phyloP scores from a whole-genome alignment of 2,329 filamentous ascomycete genomes.

The Metarhizium humberi region DNA sequence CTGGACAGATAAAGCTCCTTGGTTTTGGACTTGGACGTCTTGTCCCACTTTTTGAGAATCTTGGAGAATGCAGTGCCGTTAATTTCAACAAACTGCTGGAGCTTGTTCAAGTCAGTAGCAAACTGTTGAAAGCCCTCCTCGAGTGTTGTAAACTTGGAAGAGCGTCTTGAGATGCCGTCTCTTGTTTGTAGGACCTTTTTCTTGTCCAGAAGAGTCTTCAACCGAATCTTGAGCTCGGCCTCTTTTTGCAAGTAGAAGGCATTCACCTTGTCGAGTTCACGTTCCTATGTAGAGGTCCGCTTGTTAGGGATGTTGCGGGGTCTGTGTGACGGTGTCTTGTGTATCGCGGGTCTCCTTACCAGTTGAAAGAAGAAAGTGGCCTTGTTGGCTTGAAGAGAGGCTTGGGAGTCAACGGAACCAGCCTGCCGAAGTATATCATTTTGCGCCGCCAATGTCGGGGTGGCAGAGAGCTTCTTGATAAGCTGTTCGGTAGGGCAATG shows the following conservation, averaged over 20 bases:
- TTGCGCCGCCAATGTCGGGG: constrained; percentile 72
- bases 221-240: constrained; percentile 90
- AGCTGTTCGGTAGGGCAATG: constrained; percentile 47
- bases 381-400: constrained; percentile 89
- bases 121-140: constrained; percentile 98
- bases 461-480: constrained; percentile 95
- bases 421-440: constrained; percentile 46
- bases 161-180: constrained; percentile 71
- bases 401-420: constrained; percentile 63
- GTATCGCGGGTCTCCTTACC: constrained; percentile 41
- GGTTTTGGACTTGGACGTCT: constrained; percentile 97
- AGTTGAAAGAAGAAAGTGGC: constrained; percentile 98
- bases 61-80: constrained; percentile 98
- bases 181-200: constrained; percentile 84
- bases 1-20: constrained; percentile 95
- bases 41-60: constrained; percentile 99
- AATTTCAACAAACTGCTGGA: constrained; percentile 97
- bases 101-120: constrained; percentile 90
- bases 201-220: constrained; percentile 90
- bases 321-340: background rate
- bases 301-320: background rate
- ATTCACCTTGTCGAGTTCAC: constrained; percentile 97
- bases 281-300: constrained; percentile 52
- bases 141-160: constrained; percentile 86
- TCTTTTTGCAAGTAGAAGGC: constrained; percentile 97